Percentiles rank a stretch among this genome's conserved stretches.
Conservation (phyloP, 179 eudicot genomes). For the Sideroxylon spinosum region DNA sequence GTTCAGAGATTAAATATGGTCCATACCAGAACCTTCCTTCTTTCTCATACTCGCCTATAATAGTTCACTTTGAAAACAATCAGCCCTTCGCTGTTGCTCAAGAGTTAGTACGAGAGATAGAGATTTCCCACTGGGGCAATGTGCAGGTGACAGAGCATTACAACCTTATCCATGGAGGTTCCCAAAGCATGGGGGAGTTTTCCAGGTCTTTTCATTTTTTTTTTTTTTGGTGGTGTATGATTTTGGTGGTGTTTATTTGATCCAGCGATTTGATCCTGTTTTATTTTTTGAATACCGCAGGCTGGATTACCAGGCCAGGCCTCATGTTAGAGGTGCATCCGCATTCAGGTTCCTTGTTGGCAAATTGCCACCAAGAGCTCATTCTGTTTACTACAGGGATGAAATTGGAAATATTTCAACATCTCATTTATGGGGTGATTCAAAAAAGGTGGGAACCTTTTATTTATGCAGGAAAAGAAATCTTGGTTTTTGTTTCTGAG, state of each 20-base stretch:
- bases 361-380: conserved; percentile 75
- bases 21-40: conserved; percentile 73
- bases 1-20: conserved; percentile 93
- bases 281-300: conserved; percentile 32
- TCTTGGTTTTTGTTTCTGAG: neutral
- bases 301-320: conserved; percentile 74
- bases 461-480: neutral
- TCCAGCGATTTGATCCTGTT: neutral
- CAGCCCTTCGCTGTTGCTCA: conserved; percentile 78
- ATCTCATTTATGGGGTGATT: conserved; percentile 63
- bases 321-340: conserved; percentile 63
- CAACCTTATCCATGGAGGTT: conserved; percentile 81
- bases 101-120: conserved; percentile 90
- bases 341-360: conserved; percentile 66
- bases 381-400: conserved; percentile 92
- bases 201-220: conserved; percentile 55
- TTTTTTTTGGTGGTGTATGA: neutral
- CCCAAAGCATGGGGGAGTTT: conserved; percentile 76
- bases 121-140: conserved; percentile 98
- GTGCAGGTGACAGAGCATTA: conserved; percentile 93
- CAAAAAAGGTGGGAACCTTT: conserved; percentile 44
- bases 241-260: conserved; percentile 6
- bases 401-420: conserved; percentile 98
- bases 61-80: conserved; percentile 70
- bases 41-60: conserved; percentile 57